These are phyloP conservation scores for Termitomyces eurrhizus DNA, from an alignment of 768 basidiomycete genomes.

Conservation along the genomic window DNA sequence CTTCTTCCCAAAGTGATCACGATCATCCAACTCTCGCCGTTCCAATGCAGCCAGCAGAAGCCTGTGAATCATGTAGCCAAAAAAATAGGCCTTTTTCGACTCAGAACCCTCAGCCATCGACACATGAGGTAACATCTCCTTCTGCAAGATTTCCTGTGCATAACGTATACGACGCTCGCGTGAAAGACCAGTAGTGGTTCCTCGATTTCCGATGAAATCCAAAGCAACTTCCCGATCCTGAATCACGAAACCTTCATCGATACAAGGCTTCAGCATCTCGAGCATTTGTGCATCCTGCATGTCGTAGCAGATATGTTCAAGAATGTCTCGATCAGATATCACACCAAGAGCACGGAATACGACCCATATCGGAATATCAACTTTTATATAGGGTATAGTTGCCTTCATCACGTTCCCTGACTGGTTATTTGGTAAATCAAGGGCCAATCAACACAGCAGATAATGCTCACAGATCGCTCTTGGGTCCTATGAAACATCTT, in stretches of 20 bases:
- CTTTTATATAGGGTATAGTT: conserved; percentile 96
- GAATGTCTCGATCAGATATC: conserved; percentile 94
- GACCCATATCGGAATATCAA: conserved; percentile 98
- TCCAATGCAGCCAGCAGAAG: conserved; percentile 91
- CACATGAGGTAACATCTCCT: conserved; percentile 97
- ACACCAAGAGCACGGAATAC: conserved; percentile 98
- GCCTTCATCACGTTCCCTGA: conserved; percentile 93
- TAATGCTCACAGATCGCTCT: conserved; percentile 75
- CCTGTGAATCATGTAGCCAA: conserved; percentile 99
- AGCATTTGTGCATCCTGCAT: conserved; percentile 94
- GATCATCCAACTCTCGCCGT: conserved; percentile 93
- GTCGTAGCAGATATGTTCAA: conserved; percentile 98
- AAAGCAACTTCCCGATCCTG: conserved; percentile 96
- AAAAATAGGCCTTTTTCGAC: conserved; percentile 98
- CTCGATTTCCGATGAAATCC: conserved; percentile 98
- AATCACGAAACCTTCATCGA: conserved; percentile 97
- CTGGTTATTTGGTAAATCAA: conserved; percentile 33
- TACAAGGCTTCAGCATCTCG: conserved; percentile 97
- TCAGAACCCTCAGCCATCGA: conserved; percentile 95
- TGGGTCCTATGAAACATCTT: conserved; percentile 93
- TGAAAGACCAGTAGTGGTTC: conserved; percentile 88
- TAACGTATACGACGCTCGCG: conserved; percentile 92
- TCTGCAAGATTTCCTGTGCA: conserved; percentile 96
- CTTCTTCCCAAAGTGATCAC: conserved; percentile 99
- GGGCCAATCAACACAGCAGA: not conserved